phyloP scores from a whole-genome alignment of 495 filamentous ascomycete species.

The Antarctomyces pellizariae region DNA sequence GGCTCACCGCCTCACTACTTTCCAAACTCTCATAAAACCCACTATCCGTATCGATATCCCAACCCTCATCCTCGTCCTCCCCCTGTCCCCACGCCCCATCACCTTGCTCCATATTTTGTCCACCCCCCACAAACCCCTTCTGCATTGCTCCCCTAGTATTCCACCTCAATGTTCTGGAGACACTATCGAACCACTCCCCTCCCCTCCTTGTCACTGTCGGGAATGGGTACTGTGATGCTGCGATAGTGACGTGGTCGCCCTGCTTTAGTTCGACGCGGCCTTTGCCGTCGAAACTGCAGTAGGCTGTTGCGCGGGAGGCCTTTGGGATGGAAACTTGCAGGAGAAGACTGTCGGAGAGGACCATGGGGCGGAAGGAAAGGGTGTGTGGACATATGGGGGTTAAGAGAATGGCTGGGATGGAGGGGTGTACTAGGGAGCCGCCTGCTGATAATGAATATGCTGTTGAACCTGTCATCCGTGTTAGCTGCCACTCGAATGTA shows the following conservation, averaged over 20 bases:
- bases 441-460: constrained; percentile 93
- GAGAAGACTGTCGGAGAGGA: constrained; percentile 86
- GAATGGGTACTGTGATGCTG: constrained; percentile 86
- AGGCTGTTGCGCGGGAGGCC: constrained; percentile 70
- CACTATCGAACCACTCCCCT: constrained; percentile 86
- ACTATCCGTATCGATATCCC: constrained; percentile 74
- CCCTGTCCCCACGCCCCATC: constrained; percentile 15
- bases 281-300: constrained; percentile 92
- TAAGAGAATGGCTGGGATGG: constrained; percentile 89
- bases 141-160: constrained; percentile 71
- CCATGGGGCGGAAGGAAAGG: constrained; percentile 88
- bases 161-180: constrained; percentile 77
- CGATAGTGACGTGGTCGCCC: constrained; percentile 86
- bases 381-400: constrained; percentile 97
- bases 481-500: constrained; percentile 3
- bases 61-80: constrained; percentile 30
- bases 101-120: too few relatives aligned
- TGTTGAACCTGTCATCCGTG: constrained; percentile 37
- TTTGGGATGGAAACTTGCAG: constrained; percentile 70
- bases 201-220: constrained; percentile 66
- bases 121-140: constrained; percentile 52
- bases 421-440: constrained; percentile 85
- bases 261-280: constrained; percentile 74
- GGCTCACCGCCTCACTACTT: constrained; percentile 33
- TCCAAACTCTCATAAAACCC: constrained; percentile 40